Base-by-base conservation (phyloP, 257 asterid genomes). In the Striga asiatica region DNA sequence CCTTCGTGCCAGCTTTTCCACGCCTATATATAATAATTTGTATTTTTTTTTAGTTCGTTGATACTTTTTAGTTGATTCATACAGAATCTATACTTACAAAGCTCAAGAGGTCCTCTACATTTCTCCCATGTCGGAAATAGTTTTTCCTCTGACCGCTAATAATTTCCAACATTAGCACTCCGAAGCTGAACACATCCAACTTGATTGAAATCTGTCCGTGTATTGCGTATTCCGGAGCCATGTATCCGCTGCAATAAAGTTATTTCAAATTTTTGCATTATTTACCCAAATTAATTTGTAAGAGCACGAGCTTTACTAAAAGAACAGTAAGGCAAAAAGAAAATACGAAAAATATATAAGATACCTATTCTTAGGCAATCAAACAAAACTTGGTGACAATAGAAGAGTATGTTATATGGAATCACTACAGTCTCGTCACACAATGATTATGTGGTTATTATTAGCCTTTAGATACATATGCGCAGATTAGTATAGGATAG, bases 151-250 rank as follows among this genome's bases (percentile, higher is more conserved):
- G 59, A 0, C 85, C 74, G 18, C 72, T 66, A 7, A 73, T 54
- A 16, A 78, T 78, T 74, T 81, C 85, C 1, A 81, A 50, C 34
- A 81, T 46, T 46, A 71, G 47, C 14, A 81, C 82, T 2, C 89
- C 82, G 9, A 67, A 81, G 58, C 80, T 70, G 51, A 68, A 81
- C 22, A 77, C 78, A 14, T 81, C 88, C 0, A 73, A 74, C 35
- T 81, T 77, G 13, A 56, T 46, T 0, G 89, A 81, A 43, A 72
- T 62, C 0, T 65, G 58, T 2, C 84, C 78, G 2, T 61, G 64
- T 49, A 51, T 21, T 50, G 73, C 65, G 34, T 72, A 80, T 49
- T 81, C 76, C 0, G 74, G 78, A 5, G 79, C 60, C 83, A 78
- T 80, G 20, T 74, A 80, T 21, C 84, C 84, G 24, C 88, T 74